Evolutionary conservation across 2,329 filamentous ascomycete genomes (phyloP).

Genomic region (Sporothrix mexicana): DNA sequence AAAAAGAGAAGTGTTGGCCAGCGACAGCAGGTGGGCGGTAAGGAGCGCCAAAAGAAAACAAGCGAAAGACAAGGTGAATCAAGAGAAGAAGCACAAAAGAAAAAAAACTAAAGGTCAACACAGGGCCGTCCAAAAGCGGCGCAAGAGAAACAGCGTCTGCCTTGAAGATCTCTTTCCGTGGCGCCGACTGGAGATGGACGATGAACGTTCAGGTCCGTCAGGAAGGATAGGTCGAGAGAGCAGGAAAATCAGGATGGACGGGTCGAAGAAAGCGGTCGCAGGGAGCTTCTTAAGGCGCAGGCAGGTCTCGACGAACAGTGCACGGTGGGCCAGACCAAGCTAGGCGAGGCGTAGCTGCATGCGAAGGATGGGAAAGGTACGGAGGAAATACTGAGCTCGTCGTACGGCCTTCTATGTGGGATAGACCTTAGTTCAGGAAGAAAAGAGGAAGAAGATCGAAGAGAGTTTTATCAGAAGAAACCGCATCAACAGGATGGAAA

Average conservation of each 20-base stretch:
- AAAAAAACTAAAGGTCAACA: neutral
- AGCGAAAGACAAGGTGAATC: neutral
- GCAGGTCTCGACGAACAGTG: neutral
- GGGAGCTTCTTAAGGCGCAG: constrained; percentile 33
- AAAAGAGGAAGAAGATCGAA: neutral
- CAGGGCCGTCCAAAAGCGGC: constrained; percentile 16
- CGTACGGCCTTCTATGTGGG: neutral
- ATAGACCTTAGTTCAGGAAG: neutral
- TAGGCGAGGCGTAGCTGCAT: constrained; percentile 33
- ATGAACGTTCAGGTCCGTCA: neutral
- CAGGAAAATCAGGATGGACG: constrained; percentile 1
- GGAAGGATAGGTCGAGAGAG: constrained; percentile 30
- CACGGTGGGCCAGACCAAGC: neutral
- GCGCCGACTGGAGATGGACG: neutral
- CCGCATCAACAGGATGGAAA: constrained; percentile 11
- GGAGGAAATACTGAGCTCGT: neutral
- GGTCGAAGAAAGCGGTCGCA: constrained; percentile 29
- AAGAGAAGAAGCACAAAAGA: neutral
- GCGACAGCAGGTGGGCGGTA: constrained; percentile 26
- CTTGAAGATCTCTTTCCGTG: constrained; percentile 14
- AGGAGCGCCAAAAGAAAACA: neutral
- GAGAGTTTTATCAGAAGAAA: neutral
- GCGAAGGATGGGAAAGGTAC: constrained; percentile 22
- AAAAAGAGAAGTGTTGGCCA: constrained; percentile 9
- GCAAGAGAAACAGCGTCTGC: constrained; percentile 15